Conservation (phyloP, 192 early-diverging fungal genomes). For the Rhizophagus clarus region DNA sequence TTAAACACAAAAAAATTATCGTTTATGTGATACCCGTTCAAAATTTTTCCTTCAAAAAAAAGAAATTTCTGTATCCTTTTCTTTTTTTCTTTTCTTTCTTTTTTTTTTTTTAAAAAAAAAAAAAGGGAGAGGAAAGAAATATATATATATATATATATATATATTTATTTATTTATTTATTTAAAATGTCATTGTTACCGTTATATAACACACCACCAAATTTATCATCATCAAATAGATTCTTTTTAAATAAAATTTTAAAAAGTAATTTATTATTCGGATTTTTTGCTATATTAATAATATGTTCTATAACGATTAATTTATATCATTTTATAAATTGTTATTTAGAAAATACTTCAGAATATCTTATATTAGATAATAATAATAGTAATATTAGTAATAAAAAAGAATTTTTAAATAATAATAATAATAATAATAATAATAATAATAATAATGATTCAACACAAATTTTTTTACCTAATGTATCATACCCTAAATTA, state of each 20-base stretch:
- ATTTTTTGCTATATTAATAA: background rate
- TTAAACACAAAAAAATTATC: no score
- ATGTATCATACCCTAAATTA: constrained; percentile 9
- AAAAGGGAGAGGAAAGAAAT: no score
- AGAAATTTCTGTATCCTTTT: no score
- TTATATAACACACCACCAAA: background rate
- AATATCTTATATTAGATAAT: background rate
- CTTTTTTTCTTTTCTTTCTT: no score
- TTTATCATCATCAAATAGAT: background rate
- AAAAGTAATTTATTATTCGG: background rate
- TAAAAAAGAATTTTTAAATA: background rate
- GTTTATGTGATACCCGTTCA: no score
- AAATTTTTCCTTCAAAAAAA: no score
- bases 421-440: no score
- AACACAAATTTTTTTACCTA: background rate
- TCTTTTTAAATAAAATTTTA: background rate
- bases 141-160: no score
- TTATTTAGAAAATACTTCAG: background rate
- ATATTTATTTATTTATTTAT: no score
- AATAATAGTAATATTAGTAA: background rate
- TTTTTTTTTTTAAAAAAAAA: no score
- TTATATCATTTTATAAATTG: background rate
- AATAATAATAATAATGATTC: background rate
- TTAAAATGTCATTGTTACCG: background rate
- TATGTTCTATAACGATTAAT: background rate